Evolutionary conservation across 257 asterid genomes (phyloP), one percentile per base, ranked within the genome.

Genomic region (Scutellaria barbata): DNA sequence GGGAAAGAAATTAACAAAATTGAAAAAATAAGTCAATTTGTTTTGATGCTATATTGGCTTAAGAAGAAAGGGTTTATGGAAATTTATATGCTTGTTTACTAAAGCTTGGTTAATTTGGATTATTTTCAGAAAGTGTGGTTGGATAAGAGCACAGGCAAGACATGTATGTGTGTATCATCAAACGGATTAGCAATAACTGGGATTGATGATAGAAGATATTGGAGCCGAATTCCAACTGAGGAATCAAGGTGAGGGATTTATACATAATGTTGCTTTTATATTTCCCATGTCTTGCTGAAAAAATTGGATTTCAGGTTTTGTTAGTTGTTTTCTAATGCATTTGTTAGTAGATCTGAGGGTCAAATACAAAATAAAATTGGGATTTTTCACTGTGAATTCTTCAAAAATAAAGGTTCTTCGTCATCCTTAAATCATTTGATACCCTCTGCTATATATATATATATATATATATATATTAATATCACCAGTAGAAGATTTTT

Each of bases 131-230:
- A 80, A 81, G 96, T 80, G 6, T 93, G 98, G 96, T 52, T 93
- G 77, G 97, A 93, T 73, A 90, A 89, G 84, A 77, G 75, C 55
- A 82, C 80, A 8, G 97, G 91, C 25, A 85, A 83, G 71, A 76
- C 87, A 63, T 93, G 96, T 74, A 76, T 93, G 87, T 82, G 85
- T 13, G 72, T 93, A 40, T 77, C 97, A 20, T 89, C 96, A 14
- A 80, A 79, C 62, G 97, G 94, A 47, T 79, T 93, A 81, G 75
- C 80, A 0, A 93, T 93, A 35, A 93, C 97, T 1, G 98, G 98
- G 60, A 90, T 93, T 25, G 96, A 86, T 66, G 98, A 93, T 63
- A 59, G 98, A 81, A 82, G 98, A 84, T 93, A 93, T 58, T 93
- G 98, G 98, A 87, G 76, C 79, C 87, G 95, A 41, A 82, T 93